Percentiles rank a stretch among this genome's conserved stretches.
Conservation (phyloP, 148 eudicot genomes). For the Linanthus parryae region DNA sequence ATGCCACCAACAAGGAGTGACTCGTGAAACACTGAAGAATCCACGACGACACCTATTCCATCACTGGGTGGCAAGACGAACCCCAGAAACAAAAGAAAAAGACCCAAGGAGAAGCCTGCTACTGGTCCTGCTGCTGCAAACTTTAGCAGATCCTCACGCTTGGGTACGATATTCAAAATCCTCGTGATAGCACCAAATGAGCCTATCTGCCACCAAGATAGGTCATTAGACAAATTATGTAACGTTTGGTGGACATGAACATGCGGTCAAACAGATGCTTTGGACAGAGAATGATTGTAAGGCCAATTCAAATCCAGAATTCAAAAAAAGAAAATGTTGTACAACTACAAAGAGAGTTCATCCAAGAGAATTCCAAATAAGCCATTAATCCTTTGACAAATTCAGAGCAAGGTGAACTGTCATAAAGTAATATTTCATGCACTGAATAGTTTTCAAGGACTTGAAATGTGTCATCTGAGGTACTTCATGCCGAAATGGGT, state of each 20-base stretch:
- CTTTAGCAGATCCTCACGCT: slow-evolving; percentile 87
- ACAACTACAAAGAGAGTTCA: no score
- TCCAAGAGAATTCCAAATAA: no score
- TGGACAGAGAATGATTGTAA: no score
- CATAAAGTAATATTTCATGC: not conserved
- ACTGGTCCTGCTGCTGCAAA: slow-evolving; percentile 93
- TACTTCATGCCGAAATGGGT: not conserved
- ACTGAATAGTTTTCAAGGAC: not conserved
- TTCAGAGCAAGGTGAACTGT: not conserved
- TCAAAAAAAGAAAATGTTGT: no score
- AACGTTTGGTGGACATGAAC: not conserved
- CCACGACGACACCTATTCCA: slow-evolving; percentile 78
- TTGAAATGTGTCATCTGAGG: not conserved
- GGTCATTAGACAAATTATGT: slow-evolving; percentile 26
- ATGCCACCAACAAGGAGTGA: slow-evolving; percentile 93
- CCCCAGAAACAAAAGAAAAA: slow-evolving; percentile 71
- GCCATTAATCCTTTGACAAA: no score
- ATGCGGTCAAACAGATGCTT: slow-evolving; percentile 1
- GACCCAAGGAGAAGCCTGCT: slow-evolving; percentile 80
- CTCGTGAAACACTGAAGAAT: slow-evolving; percentile 87
- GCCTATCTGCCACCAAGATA: slow-evolving; percentile 86
- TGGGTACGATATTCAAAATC: slow-evolving; percentile 74
- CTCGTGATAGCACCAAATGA: slow-evolving; percentile 96
- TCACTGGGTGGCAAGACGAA: slow-evolving; percentile 84
- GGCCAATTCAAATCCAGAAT: no score